These are phyloP conservation scores for Bruguiera sexangula DNA, from an alignment of 345 rosid genomes.

Conservation along the genomic window DNA sequence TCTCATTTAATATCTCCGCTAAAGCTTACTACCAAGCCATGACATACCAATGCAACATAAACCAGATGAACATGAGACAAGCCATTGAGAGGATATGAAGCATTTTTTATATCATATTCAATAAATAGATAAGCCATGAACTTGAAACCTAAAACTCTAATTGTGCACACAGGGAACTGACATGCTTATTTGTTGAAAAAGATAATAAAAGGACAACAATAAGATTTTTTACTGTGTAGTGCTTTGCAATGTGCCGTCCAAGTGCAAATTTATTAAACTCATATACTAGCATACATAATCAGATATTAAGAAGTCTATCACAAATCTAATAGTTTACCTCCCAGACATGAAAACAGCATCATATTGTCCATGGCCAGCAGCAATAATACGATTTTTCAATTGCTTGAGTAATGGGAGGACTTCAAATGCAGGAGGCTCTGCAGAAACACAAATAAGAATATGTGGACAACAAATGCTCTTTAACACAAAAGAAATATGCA, in stretches of 20 bases:
- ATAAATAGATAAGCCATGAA: not conserved
- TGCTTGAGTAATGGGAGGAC: slow-evolving; percentile 86
- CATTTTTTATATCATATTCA: not conserved
- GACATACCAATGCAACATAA: no score
- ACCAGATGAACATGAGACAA: not conserved
- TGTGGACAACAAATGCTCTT: slow-evolving; percentile 5
- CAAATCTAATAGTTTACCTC: slow-evolving; percentile 46
- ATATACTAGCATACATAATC: slow-evolving; percentile 1
- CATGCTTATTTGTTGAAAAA: not conserved
- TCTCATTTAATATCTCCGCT: no score
- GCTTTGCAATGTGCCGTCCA: not conserved
- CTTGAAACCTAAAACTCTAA: not conserved
- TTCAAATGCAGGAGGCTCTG: slow-evolving; percentile 91
- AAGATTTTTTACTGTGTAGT: not conserved
- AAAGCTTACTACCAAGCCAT: no score
- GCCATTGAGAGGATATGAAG: not conserved
- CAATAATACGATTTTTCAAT: slow-evolving; percentile 67
- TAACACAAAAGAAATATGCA: not conserved
- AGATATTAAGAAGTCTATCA: not conserved
- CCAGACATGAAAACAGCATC: slow-evolving; percentile 96
- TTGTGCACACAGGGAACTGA: not conserved
- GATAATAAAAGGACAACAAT: not conserved
- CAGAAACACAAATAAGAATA: slow-evolving; percentile 20
- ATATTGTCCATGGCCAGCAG: slow-evolving; percentile 83
- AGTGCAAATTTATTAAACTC: not conserved